Percentiles rank a stretch among this genome's conserved stretches.
Conservation (phyloP, 192 early-diverging fungal genomes). For the Rhizophagus sp. region DNA sequence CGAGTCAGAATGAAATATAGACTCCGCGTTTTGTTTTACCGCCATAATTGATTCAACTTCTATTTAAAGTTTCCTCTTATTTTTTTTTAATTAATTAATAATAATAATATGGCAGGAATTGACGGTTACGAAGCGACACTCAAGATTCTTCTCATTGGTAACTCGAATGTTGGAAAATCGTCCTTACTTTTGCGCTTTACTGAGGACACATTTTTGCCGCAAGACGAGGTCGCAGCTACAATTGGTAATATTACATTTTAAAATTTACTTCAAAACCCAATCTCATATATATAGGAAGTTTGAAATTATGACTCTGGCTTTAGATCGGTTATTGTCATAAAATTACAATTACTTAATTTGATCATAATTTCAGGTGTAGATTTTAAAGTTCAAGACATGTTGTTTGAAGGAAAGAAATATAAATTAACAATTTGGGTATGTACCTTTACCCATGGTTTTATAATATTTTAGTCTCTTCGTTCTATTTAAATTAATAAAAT, state of each 20-base stretch:
- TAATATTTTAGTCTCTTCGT: not conserved
- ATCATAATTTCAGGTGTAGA: conserved; percentile 74
- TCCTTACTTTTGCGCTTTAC: conserved; percentile 91
- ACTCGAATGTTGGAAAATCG: conserved; percentile 94
- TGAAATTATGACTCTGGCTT: not conserved
- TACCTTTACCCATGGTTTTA: not conserved
- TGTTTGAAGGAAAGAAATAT: conserved; percentile 83
- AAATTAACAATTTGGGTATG: conserved; percentile 96
- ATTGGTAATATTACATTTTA: conserved; percentile 54
- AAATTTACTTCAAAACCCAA: not conserved
- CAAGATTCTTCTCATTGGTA: conserved; percentile 94
- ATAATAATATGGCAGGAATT: conserved; percentile 2
- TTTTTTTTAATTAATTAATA: too few relatives aligned
- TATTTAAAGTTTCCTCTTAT: too few relatives aligned
- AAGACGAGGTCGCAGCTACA: conserved; percentile 89
- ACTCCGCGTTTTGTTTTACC: too few relatives aligned
- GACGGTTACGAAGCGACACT: conserved; percentile 64
- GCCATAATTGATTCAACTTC: too few relatives aligned
- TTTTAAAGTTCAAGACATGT: conserved; percentile 93
- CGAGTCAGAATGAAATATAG: too few relatives aligned
- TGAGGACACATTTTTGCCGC: conserved; percentile 90
- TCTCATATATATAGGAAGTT: not conserved
- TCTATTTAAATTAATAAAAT: conserved; percentile 5
- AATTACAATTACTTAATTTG: not conserved
- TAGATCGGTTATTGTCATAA: not conserved